Evolutionary conservation across 805 yeast species (phyloP).

Genomic region (Ogataea pini): DNA sequence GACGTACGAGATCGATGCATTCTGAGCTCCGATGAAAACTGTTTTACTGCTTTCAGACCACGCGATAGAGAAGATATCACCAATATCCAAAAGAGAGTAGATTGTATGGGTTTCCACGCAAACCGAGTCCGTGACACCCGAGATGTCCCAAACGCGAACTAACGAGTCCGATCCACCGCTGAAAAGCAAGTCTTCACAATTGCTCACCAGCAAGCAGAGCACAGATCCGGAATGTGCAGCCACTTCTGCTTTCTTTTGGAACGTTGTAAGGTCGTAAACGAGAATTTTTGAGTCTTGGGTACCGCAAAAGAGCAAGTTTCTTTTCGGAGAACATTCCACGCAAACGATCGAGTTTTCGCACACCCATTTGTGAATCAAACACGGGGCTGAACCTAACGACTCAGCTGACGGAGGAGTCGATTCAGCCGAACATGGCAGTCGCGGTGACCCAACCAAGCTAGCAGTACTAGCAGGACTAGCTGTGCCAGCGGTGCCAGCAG

Average conservation of each 20-base stretch:
- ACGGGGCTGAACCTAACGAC: constrained; percentile 8
- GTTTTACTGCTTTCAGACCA: constrained; percentile 63
- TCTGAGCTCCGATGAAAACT: constrained; percentile 86
- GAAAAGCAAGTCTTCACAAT: constrained; percentile 60
- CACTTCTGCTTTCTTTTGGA: constrained; percentile 52
- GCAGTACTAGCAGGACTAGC: neutral
- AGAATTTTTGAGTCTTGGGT: constrained; percentile 83
- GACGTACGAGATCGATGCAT: constrained; percentile 83
- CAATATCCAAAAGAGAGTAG: constrained; percentile 84
- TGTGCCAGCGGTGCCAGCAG: neutral
- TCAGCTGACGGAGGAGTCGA: neutral
- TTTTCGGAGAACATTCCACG: constrained; percentile 58
- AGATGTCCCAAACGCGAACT: constrained; percentile 79
- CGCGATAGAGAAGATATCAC: constrained; percentile 84
- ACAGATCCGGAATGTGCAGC: constrained; percentile 76
- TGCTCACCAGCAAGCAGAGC: constrained; percentile 59
- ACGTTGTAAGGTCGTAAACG: constrained; percentile 67
- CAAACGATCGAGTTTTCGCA: constrained; percentile 73
- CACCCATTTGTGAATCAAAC: constrained; percentile 67
- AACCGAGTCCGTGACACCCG: constrained; percentile 25
- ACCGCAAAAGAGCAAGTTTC: constrained; percentile 75
- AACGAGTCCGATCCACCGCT: constrained; percentile 91
- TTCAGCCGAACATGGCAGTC: neutral
- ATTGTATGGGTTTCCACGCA: constrained; percentile 56
- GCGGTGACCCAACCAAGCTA: neutral